These are phyloP conservation scores for Cryptococcus sp. DNA, from an alignment of 1,284 basidiomycete genomes.

Conservation along the genomic window DNA sequence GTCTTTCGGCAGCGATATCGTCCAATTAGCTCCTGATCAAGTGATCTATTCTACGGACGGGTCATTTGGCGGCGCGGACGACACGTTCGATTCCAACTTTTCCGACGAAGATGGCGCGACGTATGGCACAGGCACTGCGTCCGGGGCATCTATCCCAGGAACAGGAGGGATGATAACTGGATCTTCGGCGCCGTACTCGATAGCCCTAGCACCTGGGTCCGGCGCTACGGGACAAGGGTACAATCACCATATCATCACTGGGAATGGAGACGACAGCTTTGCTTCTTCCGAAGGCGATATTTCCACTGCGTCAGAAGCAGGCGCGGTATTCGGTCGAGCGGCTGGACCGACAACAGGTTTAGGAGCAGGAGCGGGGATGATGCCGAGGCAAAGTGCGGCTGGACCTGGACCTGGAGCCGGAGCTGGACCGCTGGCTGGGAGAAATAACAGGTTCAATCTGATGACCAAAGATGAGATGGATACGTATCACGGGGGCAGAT, in stretches of 20 bases:
- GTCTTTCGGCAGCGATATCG: constrained; percentile 39
- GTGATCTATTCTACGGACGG: constrained; percentile 24
- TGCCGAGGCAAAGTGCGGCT: constrained; percentile 4
- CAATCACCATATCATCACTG: background rate
- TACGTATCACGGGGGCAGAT: constrained; percentile 46
- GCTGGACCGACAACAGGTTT: background rate
- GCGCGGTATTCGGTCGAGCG: constrained; percentile 16
- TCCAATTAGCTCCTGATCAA: constrained; percentile 16
- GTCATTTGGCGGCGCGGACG: constrained; percentile 26
- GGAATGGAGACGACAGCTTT: constrained; percentile 1
- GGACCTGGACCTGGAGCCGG: background rate
- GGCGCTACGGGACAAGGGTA: background rate
- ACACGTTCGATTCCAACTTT: constrained; percentile 15
- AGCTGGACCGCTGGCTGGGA: constrained; percentile 3
- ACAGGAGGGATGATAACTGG: background rate
- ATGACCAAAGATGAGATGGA: constrained; percentile 52
- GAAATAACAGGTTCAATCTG: constrained; percentile 29
- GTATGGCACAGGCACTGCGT: background rate
- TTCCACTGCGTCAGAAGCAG: constrained; percentile 20
- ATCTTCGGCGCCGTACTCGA: background rate
- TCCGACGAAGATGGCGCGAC: constrained; percentile 2
- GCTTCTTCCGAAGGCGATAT: constrained; percentile 10
- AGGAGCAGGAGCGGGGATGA: background rate
- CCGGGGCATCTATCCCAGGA: constrained; percentile 4
- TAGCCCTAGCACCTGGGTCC: too few species aligned